phyloP scores from a whole-genome alignment of 805 yeast species.

The Grigorovia jiainica region DNA sequence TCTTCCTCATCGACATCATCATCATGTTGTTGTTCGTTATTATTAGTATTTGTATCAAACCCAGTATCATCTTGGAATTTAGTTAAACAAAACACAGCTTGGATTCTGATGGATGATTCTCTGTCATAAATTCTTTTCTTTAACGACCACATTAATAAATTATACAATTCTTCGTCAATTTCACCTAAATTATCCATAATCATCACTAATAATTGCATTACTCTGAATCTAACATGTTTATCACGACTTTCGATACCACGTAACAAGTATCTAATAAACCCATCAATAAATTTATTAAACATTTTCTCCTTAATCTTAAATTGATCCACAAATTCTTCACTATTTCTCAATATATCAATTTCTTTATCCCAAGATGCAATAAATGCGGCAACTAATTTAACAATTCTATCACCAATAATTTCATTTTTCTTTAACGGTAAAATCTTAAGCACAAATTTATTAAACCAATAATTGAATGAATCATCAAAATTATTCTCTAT shows the following conservation, averaged over 20 bases:
- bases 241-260: conserved; percentile 72
- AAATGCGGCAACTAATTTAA: conserved; percentile 54
- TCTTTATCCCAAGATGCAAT: conserved; percentile 38
- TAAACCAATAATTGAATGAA: conserved; percentile 51
- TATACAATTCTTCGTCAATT: conserved; percentile 63
- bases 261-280: conserved; percentile 55
- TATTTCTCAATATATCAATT: conserved; percentile 13
- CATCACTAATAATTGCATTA: conserved; percentile 64
- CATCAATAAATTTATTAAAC: conserved; percentile 47
- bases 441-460: conserved; percentile 52
- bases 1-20: conserved; percentile 25
- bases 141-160: conserved; percentile 50
- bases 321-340: conserved; percentile 14
- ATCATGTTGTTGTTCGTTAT: neutral
- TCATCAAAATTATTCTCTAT: conserved; percentile 42
- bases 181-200: conserved; percentile 65
- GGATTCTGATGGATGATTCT: conserved; percentile 71
- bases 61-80: conserved; percentile 58
- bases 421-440: conserved; percentile 63
- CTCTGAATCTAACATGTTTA: conserved; percentile 69
- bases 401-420: conserved; percentile 63
- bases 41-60: conserved; percentile 13
- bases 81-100: conserved; percentile 72
- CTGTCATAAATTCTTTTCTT: conserved; percentile 59
- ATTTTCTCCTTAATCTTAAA: conserved; percentile 33